These are phyloP conservation scores for Rhizoclosmatium sp. DNA, from an alignment of 192 early-diverging fungal species.

Conservation along the genomic window DNA sequence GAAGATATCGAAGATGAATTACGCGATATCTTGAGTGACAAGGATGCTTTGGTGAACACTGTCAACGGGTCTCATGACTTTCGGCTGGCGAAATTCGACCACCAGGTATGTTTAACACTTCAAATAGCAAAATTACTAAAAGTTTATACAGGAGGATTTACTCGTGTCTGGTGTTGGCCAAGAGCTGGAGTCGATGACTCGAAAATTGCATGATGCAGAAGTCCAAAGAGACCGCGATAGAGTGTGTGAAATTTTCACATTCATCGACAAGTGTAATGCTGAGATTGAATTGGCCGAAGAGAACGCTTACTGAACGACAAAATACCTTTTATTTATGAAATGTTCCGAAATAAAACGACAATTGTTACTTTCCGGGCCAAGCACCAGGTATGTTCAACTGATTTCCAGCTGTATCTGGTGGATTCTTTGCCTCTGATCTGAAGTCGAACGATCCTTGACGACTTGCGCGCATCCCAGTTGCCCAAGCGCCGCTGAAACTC, in stretches of 20 bases:
- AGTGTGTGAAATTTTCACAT: conserved; percentile 63
- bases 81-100: conserved; percentile 61
- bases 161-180: conserved; percentile 58
- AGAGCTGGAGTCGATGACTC: conserved; percentile 56
- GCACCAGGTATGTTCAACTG: background rate
- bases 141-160: conserved; percentile 54
- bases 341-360: background rate
- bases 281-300: conserved; percentile 71
- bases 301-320: conserved; percentile 49
- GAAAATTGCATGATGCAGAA: conserved; percentile 59
- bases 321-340: background rate
- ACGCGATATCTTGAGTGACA: conserved; percentile 58
- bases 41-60: conserved; percentile 64
- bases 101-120: conserved; percentile 43
- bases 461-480: background rate
- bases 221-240: conserved; percentile 61
- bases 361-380: background rate
- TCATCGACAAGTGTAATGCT: conserved; percentile 58
- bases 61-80: conserved; percentile 70
- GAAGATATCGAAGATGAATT: conserved; percentile 62
- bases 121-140: background rate
- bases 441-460: no score
- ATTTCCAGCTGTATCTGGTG: background rate
- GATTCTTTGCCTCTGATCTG: no score
- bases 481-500: background rate